Evolutionary conservation across 2,329 filamentous ascomycete genomes (phyloP).

Genomic region (Cladophialophora immunda): DNA sequence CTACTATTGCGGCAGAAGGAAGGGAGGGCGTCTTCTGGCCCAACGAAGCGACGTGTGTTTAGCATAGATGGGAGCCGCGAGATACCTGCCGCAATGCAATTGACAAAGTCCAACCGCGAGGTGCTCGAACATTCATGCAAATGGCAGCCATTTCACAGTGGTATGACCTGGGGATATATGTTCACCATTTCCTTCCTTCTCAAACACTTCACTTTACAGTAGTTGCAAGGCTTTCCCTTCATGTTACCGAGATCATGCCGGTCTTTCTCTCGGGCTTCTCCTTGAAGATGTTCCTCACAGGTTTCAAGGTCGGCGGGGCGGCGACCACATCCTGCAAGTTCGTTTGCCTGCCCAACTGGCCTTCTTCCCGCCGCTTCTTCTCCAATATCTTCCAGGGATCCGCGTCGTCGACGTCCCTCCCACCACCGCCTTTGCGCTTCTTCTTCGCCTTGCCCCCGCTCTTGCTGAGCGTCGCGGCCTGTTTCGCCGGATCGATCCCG

Average conservation of each 20-base stretch:
- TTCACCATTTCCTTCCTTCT: neutral
- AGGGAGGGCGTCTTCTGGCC: neutral
- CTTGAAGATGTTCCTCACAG: slow-evolving; percentile 44
- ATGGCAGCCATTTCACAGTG: neutral
- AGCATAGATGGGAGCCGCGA: neutral
- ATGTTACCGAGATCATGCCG: neutral
- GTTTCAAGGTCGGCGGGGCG: slow-evolving; percentile 77
- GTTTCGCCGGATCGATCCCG: slow-evolving; percentile 51
- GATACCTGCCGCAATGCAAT: neutral
- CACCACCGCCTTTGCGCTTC: slow-evolving; percentile 49
- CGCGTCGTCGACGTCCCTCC: slow-evolving; percentile 61
- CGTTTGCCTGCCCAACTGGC: slow-evolving; percentile 43
- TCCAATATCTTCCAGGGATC: slow-evolving; percentile 83
- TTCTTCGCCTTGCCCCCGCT: slow-evolving; percentile 60
- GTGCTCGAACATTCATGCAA: neutral
- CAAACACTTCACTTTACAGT: neutral
- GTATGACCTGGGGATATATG: neutral
- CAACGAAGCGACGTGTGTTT: neutral
- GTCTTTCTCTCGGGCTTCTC: slow-evolving; percentile 15
- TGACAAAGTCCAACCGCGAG: neutral
- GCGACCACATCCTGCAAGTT: slow-evolving; percentile 58
- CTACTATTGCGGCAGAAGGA: neutral
- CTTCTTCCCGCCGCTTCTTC: slow-evolving; percentile 67
- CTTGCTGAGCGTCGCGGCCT: slow-evolving; percentile 56
- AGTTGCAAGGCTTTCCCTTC: neutral